A percentile compares a stretch with the other conserved stretches of the same genome.
phyloP scores from a whole-genome alignment of 2,329 filamentous ascomycete species.

The Sarocladium brachiariae region DNA sequence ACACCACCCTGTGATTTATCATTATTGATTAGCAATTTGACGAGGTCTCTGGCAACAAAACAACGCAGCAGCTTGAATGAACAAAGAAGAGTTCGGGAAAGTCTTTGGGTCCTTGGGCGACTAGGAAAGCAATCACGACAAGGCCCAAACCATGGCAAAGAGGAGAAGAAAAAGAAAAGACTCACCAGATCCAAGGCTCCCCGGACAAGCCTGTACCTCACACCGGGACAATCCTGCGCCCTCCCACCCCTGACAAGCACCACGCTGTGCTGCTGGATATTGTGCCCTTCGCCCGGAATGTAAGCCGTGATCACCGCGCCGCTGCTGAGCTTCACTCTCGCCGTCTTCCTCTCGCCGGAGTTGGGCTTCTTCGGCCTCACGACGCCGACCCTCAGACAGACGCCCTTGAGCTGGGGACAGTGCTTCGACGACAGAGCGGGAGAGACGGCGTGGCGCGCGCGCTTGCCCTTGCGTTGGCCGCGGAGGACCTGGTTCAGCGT shows the following conservation, averaged over 20 bases:
- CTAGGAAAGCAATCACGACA: too few relatives aligned
- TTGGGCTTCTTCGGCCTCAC: constrained; percentile 98
- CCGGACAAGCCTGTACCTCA: constrained; percentile 88
- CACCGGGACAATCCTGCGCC: constrained; percentile 95
- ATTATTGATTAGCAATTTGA: constrained; percentile 14
- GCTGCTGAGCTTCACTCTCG: constrained; percentile 80
- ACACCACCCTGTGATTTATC: constrained; percentile 72
- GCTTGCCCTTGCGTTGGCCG: constrained; percentile 72
- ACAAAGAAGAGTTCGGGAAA: too few relatives aligned
- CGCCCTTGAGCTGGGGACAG: constrained; percentile 84
- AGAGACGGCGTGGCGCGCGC: constrained; percentile 78
- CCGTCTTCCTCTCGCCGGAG: constrained; percentile 93
- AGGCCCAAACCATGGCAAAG: constrained; percentile 1
- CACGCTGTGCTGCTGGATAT: constrained; percentile 97
- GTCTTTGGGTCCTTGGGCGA: too few relatives aligned
- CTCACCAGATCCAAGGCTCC: constrained; percentile 89
- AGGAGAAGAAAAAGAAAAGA: constrained; percentile 17
- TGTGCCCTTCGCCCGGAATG: constrained; percentile 96
- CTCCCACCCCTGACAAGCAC: constrained; percentile 91
- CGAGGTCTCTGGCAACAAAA: too few relatives aligned
- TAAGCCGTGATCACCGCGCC: constrained; percentile 87
- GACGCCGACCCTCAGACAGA: constrained; percentile 89
- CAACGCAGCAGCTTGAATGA: too few relatives aligned
- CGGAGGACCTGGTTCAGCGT: constrained; percentile 69
- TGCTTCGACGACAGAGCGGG: constrained; percentile 66